phyloP scores from a whole-genome alignment of 2,329 filamentous ascomycete species.

The Albophoma yamanashiensis region DNA sequence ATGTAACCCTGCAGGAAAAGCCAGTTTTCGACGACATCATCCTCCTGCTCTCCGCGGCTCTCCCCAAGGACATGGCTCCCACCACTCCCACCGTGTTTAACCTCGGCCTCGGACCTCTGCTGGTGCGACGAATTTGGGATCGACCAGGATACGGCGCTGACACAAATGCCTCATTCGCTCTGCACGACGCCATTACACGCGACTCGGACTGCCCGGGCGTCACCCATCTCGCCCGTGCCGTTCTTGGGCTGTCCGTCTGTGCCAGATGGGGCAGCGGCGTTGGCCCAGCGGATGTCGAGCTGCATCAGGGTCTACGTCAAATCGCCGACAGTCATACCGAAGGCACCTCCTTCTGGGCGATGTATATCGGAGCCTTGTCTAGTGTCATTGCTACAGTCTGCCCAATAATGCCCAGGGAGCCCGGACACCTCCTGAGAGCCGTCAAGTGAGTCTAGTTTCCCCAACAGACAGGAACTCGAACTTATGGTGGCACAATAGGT shows the following conservation, averaged over 20 bases:
- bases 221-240: slow-evolving; percentile 58
- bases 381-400: slow-evolving; percentile 30
- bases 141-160: slow-evolving; percentile 36
- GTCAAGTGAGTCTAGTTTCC: slow-evolving; percentile 27
- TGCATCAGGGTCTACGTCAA: slow-evolving; percentile 30
- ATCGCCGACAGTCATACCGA: slow-evolving; percentile 26
- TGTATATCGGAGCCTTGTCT: slow-evolving; percentile 40
- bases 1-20: slow-evolving; percentile 13
- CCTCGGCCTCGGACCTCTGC: slow-evolving; percentile 30
- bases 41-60: slow-evolving; percentile 24
- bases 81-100: slow-evolving; percentile 29
- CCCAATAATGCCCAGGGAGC: slow-evolving; percentile 27
- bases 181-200: slow-evolving; percentile 63
- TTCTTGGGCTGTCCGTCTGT: slow-evolving; percentile 61
- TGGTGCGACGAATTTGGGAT: slow-evolving; percentile 41
- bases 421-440: slow-evolving; percentile 20
- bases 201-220: slow-evolving; percentile 61
- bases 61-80: slow-evolving; percentile 27
- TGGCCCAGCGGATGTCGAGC: slow-evolving; percentile 32
- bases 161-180: slow-evolving; percentile 52
- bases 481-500: slow-evolving; percentile 2
- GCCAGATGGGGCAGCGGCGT: slow-evolving; percentile 62
- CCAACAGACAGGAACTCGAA: background rate
- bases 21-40: slow-evolving; percentile 25
- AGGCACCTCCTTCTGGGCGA: slow-evolving; percentile 39